Evolutionary conservation across 768 basidiomycete genomes (phyloP).

Genomic region (Sporobolomyces phaffii): DNA sequence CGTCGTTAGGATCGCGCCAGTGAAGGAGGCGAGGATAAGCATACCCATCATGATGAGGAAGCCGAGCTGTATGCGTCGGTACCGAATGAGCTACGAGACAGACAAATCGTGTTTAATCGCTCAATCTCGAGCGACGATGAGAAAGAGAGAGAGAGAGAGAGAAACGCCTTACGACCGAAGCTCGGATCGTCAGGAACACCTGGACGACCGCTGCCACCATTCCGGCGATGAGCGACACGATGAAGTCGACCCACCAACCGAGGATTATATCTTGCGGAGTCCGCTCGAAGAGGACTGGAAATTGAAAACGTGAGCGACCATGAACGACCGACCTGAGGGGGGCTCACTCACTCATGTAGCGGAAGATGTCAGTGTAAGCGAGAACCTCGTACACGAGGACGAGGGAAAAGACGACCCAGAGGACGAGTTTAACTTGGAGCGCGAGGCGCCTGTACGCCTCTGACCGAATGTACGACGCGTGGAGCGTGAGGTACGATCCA

Average conservation of each 20-base stretch:
- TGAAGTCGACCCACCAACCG: neutral
- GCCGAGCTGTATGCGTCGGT: neutral
- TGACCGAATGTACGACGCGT: neutral
- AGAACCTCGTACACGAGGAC: neutral
- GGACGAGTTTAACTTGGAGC: neutral
- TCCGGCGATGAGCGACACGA: neutral
- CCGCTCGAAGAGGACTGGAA: neutral
- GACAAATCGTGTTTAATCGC: too few relatives aligned
- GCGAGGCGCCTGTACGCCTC: neutral
- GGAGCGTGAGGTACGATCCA: constrained; percentile 1
- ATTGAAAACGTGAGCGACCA: neutral
- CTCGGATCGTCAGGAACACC: neutral
- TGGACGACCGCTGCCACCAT: neutral
- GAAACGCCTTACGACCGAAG: constrained; percentile 8
- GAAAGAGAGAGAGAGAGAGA: too few relatives aligned
- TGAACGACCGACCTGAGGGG: too few relatives aligned
- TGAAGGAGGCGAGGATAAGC: neutral
- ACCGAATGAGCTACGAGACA: too few relatives aligned
- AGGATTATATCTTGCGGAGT: neutral
- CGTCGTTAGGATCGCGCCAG: neutral
- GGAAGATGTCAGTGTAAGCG: constrained; percentile 5
- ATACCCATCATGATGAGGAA: neutral
- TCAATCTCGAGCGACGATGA: too few relatives aligned
- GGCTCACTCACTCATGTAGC: neutral
- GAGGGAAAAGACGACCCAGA: constrained; percentile 15